Conservation (phyloP, 495 filamentous ascomycete genomes). For the Xylaria intraflava region DNA sequence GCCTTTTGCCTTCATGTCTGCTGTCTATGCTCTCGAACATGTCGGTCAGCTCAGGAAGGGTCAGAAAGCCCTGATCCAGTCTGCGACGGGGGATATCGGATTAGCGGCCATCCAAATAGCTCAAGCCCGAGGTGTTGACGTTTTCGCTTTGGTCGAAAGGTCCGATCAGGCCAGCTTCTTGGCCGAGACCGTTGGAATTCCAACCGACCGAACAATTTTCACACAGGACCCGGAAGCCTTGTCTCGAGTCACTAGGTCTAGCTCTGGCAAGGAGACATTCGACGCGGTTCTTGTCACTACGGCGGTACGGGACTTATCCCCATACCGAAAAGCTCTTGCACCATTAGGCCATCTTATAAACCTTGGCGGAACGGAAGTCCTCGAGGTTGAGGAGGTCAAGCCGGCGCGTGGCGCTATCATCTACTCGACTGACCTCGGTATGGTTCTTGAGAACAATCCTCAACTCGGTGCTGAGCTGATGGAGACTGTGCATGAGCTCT, state of each 20-base stretch:
- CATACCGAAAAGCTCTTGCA: conserved; percentile 13
- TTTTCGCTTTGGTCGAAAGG: too few species aligned
- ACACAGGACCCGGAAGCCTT: neutral
- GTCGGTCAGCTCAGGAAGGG: conserved; percentile 23
- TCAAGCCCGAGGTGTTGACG: conserved; percentile 42
- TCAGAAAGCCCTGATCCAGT: conserved; percentile 53
- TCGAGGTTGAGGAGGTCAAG: neutral
- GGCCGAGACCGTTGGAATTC: too few species aligned
- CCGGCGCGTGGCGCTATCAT: too few species aligned
- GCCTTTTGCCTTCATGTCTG: conserved; percentile 32
- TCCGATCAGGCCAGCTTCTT: too few species aligned
- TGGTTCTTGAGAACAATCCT: conserved; percentile 14
- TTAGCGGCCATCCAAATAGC: conserved; percentile 51
- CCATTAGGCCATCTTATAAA: conserved; percentile 18
- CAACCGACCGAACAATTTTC: too few species aligned
- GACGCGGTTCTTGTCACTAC: conserved; percentile 19
- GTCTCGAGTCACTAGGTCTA: neutral
- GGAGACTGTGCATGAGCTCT: conserved; percentile 17
- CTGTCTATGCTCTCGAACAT: conserved; percentile 36
- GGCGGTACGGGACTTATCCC: conserved; percentile 8
- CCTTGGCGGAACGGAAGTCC: conserved; percentile 14
- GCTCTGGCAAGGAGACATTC: too few species aligned
- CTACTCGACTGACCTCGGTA: conserved; percentile 12
- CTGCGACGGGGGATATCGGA: conserved; percentile 49
- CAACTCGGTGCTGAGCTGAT: conserved; percentile 17